A percentile compares a stretch with the other conserved stretches of the same genome.
phyloP scores from a whole-genome alignment of 306 rosid genomes.

The Abrus pulchellus region DNA sequence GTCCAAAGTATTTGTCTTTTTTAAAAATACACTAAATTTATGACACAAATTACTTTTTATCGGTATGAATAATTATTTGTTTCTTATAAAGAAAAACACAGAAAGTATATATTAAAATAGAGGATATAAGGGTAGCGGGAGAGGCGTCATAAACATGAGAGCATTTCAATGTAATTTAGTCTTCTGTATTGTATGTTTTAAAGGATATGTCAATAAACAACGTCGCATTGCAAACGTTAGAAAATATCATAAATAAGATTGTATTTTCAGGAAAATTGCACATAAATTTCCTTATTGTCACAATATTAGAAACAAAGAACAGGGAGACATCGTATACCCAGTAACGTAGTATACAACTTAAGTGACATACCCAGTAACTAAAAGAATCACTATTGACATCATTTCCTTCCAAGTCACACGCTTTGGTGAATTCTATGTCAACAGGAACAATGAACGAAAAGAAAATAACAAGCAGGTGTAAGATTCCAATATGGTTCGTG shows the following conservation, averaged over 20 bases:
- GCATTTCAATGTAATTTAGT: not conserved
- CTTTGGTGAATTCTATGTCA: constrained; percentile 30
- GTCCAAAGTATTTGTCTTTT: too few relatives aligned
- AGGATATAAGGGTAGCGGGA: not conserved
- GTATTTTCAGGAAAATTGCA: constrained; percentile 25
- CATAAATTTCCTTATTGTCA: constrained; percentile 16
- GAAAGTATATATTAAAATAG: not conserved
- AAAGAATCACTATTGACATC: constrained; percentile 42
- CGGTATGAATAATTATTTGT: too few relatives aligned
- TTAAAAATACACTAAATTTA: too few relatives aligned
- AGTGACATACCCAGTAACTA: constrained; percentile 20
- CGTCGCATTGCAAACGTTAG: not conserved
- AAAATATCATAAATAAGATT: constrained; percentile 17
- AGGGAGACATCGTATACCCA: constrained; percentile 14
- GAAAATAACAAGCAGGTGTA: constrained; percentile 40
- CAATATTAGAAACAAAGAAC: constrained; percentile 31
- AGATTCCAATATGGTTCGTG: constrained; percentile 32
- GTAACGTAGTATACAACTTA: not conserved
- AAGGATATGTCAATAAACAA: constrained; percentile 11
- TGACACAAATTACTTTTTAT: too few relatives aligned
- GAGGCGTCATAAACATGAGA: not conserved
- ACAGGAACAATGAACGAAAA: constrained; percentile 41
- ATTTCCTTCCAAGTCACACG: constrained; percentile 36
- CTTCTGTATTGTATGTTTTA: not conserved
- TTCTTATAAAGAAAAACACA: too few relatives aligned